phyloP scores from a whole-genome alignment of 805 yeast species.

The Metschnikowia picachoensis region DNA sequence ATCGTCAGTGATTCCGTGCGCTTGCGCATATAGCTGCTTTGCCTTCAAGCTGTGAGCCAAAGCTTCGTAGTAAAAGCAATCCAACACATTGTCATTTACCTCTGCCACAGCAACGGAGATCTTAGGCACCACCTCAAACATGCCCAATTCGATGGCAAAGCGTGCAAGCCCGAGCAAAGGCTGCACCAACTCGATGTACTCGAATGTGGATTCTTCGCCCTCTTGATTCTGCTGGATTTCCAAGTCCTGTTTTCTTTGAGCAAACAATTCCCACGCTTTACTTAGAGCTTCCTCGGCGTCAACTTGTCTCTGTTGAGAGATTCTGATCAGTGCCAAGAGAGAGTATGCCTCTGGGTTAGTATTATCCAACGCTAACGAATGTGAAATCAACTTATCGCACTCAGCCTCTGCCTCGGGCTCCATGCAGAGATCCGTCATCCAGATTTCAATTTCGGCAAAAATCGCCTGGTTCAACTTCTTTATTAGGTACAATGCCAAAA shows the following conservation, averaged over 20 bases:
- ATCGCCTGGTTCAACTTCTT: constrained; percentile 72
- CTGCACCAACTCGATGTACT: constrained; percentile 63
- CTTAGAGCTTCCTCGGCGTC: constrained; percentile 71
- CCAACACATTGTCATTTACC: constrained; percentile 80
- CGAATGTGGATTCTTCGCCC: constrained; percentile 38
- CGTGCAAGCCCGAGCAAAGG: constrained; percentile 71
- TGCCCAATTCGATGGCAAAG: constrained; percentile 72
- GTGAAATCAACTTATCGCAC: constrained; percentile 69
- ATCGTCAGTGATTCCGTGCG: constrained; percentile 35
- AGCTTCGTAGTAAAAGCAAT: constrained; percentile 79
- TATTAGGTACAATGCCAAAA: constrained; percentile 32
- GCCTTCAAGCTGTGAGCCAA: constrained; percentile 56
- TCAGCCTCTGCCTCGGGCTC: constrained; percentile 78
- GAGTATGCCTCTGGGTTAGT: constrained; percentile 78
- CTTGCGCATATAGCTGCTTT: constrained; percentile 20
- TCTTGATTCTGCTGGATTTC: constrained; percentile 37
- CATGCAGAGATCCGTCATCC: constrained; percentile 98
- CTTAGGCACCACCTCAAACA: constrained; percentile 61
- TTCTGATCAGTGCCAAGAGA: constrained; percentile 78
- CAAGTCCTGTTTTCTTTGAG: constrained; percentile 44
- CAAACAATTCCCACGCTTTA: constrained; percentile 71
- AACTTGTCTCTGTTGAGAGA: constrained; percentile 71
- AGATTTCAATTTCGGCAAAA: constrained; percentile 83
- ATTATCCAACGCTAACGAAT: constrained; percentile 58
- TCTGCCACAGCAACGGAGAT: constrained; percentile 66